Evolutionary conservation across 225 moss, liverwort and hornwort species (phyloP).

Genomic region (Neckera pumila): DNA sequence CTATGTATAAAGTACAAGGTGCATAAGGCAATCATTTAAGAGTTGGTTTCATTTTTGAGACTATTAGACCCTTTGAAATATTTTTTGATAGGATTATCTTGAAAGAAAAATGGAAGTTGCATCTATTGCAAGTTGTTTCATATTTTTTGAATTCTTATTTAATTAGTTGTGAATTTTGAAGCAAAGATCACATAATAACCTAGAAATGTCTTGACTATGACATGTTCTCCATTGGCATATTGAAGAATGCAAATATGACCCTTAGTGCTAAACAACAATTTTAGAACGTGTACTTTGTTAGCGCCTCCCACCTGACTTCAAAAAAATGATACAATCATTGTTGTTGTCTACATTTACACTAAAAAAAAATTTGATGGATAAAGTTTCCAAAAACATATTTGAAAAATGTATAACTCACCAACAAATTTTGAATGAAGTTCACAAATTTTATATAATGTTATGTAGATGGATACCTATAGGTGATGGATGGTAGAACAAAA

Average conservation of each 20-base stretch:
- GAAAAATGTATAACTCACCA: not conserved
- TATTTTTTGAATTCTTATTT: not conserved
- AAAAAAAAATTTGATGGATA: not conserved
- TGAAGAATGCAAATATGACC: not conserved
- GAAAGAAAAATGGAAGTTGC: not conserved
- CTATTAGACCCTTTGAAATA: not conserved
- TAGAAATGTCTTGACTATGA: not conserved
- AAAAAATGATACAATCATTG: not conserved
- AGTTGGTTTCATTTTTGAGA: not conserved
- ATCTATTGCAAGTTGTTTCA: not conserved
- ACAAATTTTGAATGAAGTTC: not conserved
- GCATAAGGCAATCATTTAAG: not conserved
- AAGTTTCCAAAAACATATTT: not conserved
- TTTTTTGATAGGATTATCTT: not conserved
- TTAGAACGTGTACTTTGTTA: not conserved
- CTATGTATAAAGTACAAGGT: fast-evolving
- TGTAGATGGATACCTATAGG: too few species aligned
- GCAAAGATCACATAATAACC: fast-evolving
- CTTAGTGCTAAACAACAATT: fast-evolving
- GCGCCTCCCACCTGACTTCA: not conserved
- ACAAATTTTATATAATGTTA: not conserved
- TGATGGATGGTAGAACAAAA: not conserved
- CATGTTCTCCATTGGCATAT: not conserved
- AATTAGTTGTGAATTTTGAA: not conserved
- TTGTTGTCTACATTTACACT: not conserved